Evolutionary conservation across 306 rosid species (phyloP).

Genomic region (Ziziphus jujuba): DNA sequence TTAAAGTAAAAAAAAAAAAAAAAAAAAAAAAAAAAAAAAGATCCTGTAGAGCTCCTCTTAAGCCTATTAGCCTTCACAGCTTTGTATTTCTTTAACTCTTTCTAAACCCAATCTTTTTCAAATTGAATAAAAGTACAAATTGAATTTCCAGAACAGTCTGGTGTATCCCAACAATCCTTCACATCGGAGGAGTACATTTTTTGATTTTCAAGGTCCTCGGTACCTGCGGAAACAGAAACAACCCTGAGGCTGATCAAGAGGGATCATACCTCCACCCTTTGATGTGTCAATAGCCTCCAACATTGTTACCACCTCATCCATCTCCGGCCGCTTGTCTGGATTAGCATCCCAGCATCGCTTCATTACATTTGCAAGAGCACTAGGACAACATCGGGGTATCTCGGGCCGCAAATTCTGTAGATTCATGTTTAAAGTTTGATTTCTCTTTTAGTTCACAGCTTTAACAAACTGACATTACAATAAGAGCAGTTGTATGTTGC

Average conservation of each 20-base stretch:
- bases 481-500: background rate
- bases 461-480: background rate
- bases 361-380: constrained; percentile 94
- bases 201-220: constrained; percentile 70
- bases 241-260: constrained; percentile 78
- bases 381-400: constrained; percentile 98
- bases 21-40: too few species aligned
- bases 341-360: constrained; percentile 99
- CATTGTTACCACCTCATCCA: constrained; percentile 91
- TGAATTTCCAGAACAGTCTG: constrained; percentile 34
- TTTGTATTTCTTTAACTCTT: constrained; percentile 43
- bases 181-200: constrained; percentile 26
- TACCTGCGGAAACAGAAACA: constrained; percentile 82
- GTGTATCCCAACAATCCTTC: constrained; percentile 16
- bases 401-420: constrained; percentile 95
- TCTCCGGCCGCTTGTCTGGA: constrained; percentile 93
- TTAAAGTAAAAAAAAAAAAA: constrained; percentile 31
- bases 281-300: constrained; percentile 92
- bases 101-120: constrained; percentile 30
- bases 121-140: constrained; percentile 46
- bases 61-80: constrained; percentile 42
- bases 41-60: constrained; percentile 46
- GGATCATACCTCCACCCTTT: constrained; percentile 99
- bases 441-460: constrained; percentile 12
- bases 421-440: constrained; percentile 21